Evolutionary conservation across 2,329 filamentous ascomycete genomes (phyloP).

Genomic region (Exophiala lecanii-corni): DNA sequence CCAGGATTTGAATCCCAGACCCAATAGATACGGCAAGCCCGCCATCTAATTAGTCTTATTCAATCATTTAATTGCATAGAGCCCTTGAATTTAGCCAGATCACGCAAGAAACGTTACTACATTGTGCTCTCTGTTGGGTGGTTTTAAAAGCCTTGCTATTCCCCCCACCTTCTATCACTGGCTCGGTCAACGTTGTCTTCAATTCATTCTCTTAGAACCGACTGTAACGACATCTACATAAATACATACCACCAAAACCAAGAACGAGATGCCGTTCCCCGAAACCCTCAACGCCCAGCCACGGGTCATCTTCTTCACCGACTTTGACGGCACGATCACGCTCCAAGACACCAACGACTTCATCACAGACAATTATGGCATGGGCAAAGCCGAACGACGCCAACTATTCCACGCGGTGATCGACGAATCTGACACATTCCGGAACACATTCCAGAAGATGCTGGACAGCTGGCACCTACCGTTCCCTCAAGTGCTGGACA

Average conservation of each 20-base stretch:
- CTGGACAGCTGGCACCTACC: conserved; percentile 79
- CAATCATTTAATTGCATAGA: no score
- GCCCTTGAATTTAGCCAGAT: no score
- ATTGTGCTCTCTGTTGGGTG: no score
- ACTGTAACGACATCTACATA: no score
- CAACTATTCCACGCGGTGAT: conserved; percentile 75
- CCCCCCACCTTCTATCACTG: no score
- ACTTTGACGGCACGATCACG: conserved; percentile 97
- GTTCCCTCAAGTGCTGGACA: conserved; percentile 74
- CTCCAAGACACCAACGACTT: conserved; percentile 65
- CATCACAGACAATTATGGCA: conserved; percentile 86
- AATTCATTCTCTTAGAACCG: no score
- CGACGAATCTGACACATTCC: conserved; percentile 46
- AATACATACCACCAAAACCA: background rate
- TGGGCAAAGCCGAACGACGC: conserved; percentile 65
- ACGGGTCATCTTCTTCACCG: conserved; percentile 96
- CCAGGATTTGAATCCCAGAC: no score
- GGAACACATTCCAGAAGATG: conserved; percentile 82
- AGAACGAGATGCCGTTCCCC: conserved; percentile 24
- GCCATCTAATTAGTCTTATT: no score
- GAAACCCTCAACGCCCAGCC: conserved; percentile 53
- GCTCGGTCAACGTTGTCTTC: no score
- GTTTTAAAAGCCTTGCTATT: no score
- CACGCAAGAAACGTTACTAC: no score
- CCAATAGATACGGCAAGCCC: no score